Percentiles rank a stretch among this genome's conserved stretches.
phyloP scores from a whole-genome alignment of 306 rosid species.

The Cucumis hystrix region DNA sequence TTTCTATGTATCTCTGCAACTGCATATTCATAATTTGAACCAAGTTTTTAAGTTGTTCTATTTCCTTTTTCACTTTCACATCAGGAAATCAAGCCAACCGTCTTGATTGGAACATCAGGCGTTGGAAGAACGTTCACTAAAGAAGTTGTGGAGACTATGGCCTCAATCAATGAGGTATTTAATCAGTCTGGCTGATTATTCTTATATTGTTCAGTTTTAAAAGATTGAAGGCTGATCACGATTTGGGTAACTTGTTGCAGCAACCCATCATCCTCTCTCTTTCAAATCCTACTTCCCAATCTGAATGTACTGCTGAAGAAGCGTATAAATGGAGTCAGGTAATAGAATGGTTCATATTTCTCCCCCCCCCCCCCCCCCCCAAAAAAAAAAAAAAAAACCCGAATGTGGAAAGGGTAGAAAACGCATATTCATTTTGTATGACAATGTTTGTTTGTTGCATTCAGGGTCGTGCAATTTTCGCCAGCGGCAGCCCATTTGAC shows the following conservation, averaged over 20 bases:
- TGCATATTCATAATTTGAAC: not conserved
- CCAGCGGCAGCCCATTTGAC: constrained; percentile 88
- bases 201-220: not conserved
- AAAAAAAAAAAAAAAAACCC: too few relatives aligned
- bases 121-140: constrained; percentile 12
- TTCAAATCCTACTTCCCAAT: constrained; percentile 58
- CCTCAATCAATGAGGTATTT: constrained; percentile 44
- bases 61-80: not conserved
- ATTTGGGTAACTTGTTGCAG: constrained; percentile 14
- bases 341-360: not conserved
- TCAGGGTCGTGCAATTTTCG: constrained; percentile 76
- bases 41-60: not conserved
- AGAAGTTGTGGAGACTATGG: constrained; percentile 15
- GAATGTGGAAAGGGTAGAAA: too few relatives aligned
- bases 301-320: constrained; percentile 58
- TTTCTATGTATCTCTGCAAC: not conserved
- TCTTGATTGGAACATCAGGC: constrained; percentile 16
- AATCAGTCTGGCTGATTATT: not conserved
- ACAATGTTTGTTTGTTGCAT: not conserved
- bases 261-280: constrained; percentile 46
- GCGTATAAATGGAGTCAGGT: constrained; percentile 53
- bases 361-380: too few relatives aligned
- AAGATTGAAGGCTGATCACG: not conserved
- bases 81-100: constrained; percentile 13
- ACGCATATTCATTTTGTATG: not conserved